A percentile compares a stretch with the other conserved stretches of the same genome.
Conservation (phyloP, 768 basidiomycete species). For the Kondoa subrosea region DNA sequence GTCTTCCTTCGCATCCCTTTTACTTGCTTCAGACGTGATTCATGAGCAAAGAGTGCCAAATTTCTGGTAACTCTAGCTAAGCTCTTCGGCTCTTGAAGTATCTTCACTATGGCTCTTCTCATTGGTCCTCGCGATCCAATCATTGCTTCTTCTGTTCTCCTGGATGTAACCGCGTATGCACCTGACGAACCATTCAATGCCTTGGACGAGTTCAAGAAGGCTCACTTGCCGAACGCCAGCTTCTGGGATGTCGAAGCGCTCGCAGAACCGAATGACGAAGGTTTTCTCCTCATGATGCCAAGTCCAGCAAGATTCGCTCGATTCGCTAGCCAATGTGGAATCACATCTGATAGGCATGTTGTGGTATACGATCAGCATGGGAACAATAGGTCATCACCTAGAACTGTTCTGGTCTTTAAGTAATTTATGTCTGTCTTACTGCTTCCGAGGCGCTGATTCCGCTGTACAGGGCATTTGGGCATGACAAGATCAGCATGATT, state of each 20-base stretch:
- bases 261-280: neutral
- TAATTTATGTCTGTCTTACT: neutral
- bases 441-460: neutral
- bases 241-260: neutral
- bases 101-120: neutral
- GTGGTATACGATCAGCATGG: neutral
- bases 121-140: neutral
- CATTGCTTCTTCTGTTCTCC: neutral
- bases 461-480: neutral
- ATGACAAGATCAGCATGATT: slow-evolving; percentile 1
- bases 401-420: neutral
- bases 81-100: neutral
- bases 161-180: neutral
- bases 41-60: too few species aligned
- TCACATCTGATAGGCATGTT: neutral
- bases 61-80: neutral
- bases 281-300: slow-evolving; percentile 3
- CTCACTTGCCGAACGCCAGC: neutral
- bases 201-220: neutral
- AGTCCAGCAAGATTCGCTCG: neutral
- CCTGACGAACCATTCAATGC: neutral
- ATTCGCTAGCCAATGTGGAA: neutral
- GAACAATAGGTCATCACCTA: neutral
- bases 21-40: too few species aligned
- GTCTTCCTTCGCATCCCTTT: too few species aligned